A percentile compares a stretch with the other conserved stretches of the same genome.
Evolutionary conservation across 352 stramenopile species (phyloP).

Genomic region (Phytophthora hybrid): DNA sequence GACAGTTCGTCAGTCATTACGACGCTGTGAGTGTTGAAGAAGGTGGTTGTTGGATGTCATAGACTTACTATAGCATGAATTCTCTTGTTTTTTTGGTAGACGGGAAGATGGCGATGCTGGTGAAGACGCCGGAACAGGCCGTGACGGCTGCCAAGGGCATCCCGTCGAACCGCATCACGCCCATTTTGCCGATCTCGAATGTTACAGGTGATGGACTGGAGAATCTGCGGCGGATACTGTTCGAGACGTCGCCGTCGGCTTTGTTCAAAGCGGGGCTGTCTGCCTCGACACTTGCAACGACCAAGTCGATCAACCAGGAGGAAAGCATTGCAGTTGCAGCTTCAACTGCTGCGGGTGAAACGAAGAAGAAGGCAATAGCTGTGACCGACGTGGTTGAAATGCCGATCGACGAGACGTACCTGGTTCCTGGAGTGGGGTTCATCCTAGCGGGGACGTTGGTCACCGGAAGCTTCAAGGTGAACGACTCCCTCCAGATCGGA

Average conservation of each 20-base stretch:
- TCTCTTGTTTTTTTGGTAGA: conserved; percentile 44
- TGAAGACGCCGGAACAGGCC: conserved; percentile 91
- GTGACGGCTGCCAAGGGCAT: conserved; percentile 90
- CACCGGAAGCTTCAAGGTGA: conserved; percentile 89
- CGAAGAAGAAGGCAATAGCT: conserved; percentile 27
- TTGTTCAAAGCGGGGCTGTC: conserved; percentile 81
- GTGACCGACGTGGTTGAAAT: conserved; percentile 76
- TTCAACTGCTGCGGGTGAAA: conserved; percentile 9
- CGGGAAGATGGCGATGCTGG: conserved; percentile 94
- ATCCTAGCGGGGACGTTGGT: conserved; percentile 96
- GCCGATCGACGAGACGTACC: conserved; percentile 90
- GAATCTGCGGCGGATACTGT: conserved; percentile 82
- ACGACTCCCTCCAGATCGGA: conserved; percentile 90
- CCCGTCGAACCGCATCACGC: conserved; percentile 93
- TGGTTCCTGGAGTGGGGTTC: conserved; percentile 94
- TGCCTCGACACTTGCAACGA: conserved; percentile 61
- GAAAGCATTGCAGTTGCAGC: conserved; percentile 40
- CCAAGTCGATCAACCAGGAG: conserved; percentile 66
- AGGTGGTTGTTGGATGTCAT: neutral
- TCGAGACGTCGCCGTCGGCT: conserved; percentile 67
- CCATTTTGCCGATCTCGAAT: conserved; percentile 97
- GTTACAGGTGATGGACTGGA: conserved; percentile 95
- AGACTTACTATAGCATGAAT: conserved; percentile 1
- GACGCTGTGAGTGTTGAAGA: conserved; percentile 57
- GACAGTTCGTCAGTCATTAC: conserved; percentile 88